Conservation (phyloP, 129 eudicot species). For the Sambucus nigra region DNA sequence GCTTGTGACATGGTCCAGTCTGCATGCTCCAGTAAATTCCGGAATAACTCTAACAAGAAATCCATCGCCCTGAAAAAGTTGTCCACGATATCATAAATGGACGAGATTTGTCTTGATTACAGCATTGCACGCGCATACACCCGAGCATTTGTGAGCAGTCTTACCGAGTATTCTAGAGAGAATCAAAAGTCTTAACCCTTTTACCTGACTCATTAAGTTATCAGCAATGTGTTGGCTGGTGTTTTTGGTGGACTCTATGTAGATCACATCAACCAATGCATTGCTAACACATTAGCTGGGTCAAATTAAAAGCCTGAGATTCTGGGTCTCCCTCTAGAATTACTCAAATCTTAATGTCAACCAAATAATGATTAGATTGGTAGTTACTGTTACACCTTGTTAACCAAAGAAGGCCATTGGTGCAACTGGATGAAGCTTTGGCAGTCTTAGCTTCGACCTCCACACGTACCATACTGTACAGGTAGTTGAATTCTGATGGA, state of each 20-base stretch:
- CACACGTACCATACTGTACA: slow-evolving; percentile 65
- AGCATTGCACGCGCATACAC: no score
- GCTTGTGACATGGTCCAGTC: slow-evolving; percentile 94
- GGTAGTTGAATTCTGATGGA: slow-evolving; percentile 54
- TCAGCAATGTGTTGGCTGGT: no score
- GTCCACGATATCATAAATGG: neutral
- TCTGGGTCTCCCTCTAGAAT: no score
- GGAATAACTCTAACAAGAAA: slow-evolving; percentile 69
- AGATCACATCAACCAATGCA: neutral
- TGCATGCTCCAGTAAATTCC: slow-evolving; percentile 65
- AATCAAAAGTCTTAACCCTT: no score
- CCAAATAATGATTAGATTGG: neutral
- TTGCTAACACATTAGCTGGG: no score
- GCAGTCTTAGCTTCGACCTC: slow-evolving; percentile 83
- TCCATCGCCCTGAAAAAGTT: slow-evolving; percentile 65
- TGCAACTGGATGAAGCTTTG: slow-evolving; percentile 82
- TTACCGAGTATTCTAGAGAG: no score
- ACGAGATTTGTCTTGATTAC: neutral
- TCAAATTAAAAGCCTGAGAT: no score
- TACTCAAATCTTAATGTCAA: no score
- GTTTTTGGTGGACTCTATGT: no score
- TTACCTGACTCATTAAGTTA: no score
- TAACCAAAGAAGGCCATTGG: slow-evolving; percentile 95
- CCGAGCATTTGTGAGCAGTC: no score
- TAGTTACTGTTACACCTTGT: slow-evolving; percentile 49